Conservation (phyloP, 2,329 filamentous ascomycete species). For the Aspergillus japonicus region DNA sequence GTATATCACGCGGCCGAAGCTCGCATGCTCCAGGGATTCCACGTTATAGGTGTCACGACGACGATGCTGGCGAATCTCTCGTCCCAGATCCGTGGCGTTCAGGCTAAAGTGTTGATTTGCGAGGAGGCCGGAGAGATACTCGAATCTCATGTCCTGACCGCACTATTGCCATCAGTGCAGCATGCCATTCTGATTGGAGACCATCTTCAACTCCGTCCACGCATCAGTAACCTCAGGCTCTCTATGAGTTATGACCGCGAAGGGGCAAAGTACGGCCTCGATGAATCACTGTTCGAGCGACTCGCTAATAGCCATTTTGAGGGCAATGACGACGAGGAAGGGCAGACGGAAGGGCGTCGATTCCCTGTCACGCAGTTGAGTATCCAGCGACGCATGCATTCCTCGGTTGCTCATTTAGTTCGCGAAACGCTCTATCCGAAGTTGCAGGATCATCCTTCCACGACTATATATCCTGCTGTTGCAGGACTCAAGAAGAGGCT, state of each 20-base stretch:
- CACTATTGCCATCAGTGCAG: conserved; percentile 10
- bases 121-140: conserved; percentile 15
- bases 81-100: neutral
- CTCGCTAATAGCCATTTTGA: neutral
- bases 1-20: neutral
- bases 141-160: conserved; percentile 8
- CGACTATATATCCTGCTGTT: neutral
- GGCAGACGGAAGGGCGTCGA: neutral
- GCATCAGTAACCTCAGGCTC: conserved; percentile 1
- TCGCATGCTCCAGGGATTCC: neutral
- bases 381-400: conserved; percentile 12
- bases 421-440: conserved; percentile 5
- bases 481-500: conserved; percentile 10
- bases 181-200: conserved; percentile 14
- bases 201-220: conserved; percentile 11
- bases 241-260: conserved; percentile 1
- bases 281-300: conserved; percentile 11
- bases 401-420: conserved; percentile 3
- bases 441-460: conserved; percentile 2
- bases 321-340: neutral
- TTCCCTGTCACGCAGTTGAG: conserved; percentile 9
- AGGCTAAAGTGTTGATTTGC: conserved; percentile 9
- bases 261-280: conserved; percentile 3
- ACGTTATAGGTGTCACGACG: conserved; percentile 13
- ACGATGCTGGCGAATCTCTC: conserved; percentile 9